Percentiles rank a stretch among this genome's conserved stretches.
These are phyloP conservation scores for Fusarium pseudocircinatum DNA, from an alignment of 2,329 filamentous ascomycete genomes.

Conservation along the genomic window DNA sequence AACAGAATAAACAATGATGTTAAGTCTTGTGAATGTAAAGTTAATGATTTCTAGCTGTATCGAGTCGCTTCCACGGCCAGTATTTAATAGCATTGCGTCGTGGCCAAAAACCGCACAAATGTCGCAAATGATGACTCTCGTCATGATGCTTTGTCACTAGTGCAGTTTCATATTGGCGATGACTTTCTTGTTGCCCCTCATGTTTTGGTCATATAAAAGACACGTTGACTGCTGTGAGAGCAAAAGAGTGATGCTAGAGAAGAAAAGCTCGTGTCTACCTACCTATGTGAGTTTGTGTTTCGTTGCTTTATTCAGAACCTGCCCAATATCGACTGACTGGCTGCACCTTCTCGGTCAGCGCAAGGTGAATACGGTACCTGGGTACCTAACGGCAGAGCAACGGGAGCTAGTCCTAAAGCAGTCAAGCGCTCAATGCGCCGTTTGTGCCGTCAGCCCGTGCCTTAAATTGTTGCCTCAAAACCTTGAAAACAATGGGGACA, in stretches of 20 bases:
- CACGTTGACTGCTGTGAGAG: not conserved
- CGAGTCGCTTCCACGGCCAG: conserved; percentile 9
- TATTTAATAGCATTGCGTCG: conserved; percentile 27
- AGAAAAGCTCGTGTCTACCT: not conserved
- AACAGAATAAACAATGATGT: not conserved
- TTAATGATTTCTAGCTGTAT: conserved; percentile 9
- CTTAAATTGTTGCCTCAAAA: not conserved
- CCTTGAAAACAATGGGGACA: not conserved
- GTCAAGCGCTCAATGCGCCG: not conserved
- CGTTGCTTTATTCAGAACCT: not conserved
- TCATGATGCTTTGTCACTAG: conserved; percentile 29
- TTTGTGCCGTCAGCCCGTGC: not conserved
- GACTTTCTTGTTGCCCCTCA: not conserved
- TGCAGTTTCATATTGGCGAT: conserved; percentile 11
- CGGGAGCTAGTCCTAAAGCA: not conserved
- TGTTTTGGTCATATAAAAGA: not conserved
- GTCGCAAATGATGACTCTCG: conserved; percentile 40
- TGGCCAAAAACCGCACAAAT: conserved; percentile 51
- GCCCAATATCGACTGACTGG: not conserved
- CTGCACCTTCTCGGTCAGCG: not conserved
- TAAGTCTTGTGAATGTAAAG: not conserved
- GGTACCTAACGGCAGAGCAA: not conserved
- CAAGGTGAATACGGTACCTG: not conserved
- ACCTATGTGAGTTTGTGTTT: not conserved
- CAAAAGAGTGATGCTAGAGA: not conserved